phyloP scores from a whole-genome alignment of 441 rosid genomes.

The Erodium texanum region DNA sequence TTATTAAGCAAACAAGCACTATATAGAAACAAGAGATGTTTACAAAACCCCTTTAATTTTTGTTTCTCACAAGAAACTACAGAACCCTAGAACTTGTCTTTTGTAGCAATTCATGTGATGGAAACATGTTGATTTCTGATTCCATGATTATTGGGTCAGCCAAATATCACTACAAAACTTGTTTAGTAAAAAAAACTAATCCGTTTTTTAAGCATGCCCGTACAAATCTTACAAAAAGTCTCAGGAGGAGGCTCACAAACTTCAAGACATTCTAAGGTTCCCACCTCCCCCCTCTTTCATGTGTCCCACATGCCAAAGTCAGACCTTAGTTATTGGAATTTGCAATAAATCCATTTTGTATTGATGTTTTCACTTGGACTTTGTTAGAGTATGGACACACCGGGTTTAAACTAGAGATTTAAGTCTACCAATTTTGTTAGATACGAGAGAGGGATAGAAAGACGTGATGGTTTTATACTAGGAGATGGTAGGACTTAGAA shows the following conservation, averaged over 20 bases:
- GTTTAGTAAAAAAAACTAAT: background rate
- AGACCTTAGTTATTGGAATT: background rate
- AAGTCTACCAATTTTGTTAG: too few relatives aligned
- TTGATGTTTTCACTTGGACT: too few relatives aligned
- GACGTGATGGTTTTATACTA: too few relatives aligned
- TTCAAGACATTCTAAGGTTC: constrained; percentile 1
- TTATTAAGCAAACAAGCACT: too few relatives aligned
- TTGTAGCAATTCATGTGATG: background rate
- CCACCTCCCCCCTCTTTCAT: background rate
- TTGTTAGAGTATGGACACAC: too few relatives aligned
- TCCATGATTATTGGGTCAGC: constrained; percentile 1
- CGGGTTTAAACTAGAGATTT: too few relatives aligned
- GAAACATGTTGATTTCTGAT: background rate
- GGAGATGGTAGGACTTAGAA: too few relatives aligned
- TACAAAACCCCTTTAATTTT: too few relatives aligned
- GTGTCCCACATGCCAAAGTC: background rate
- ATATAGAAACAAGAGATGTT: too few relatives aligned
- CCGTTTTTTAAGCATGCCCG: background rate
- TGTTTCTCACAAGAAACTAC: background rate
- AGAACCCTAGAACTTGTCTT: background rate
- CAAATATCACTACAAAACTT: background rate
- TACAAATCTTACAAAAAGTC: background rate
- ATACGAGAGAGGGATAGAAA: too few relatives aligned
- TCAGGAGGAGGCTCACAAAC: background rate
- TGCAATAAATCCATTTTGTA: background rate